phyloP scores from a whole-genome alignment of 768 basidiomycete genomes.

The Tylopilus sp. region DNA sequence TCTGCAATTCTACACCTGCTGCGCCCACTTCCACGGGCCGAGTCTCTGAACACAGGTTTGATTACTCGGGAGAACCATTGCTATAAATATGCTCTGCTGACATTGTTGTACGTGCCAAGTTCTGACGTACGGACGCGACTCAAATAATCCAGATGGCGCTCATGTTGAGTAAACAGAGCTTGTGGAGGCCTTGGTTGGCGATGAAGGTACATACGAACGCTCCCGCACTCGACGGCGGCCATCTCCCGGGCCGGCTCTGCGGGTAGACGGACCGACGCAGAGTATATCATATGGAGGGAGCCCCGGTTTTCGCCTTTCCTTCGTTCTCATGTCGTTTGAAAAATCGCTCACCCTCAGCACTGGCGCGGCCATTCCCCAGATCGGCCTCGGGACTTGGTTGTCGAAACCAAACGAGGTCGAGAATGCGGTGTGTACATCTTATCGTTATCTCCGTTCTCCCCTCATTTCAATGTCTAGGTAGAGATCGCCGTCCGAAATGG shows the following conservation, averaged over 20 bases:
- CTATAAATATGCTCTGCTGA: neutral
- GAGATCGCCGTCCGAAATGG: constrained; percentile 71
- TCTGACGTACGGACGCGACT: neutral
- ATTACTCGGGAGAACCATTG: too few relatives aligned
- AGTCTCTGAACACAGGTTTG: neutral
- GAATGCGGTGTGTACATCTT: constrained; percentile 49
- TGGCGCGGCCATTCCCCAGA: constrained; percentile 61
- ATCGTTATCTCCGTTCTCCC: neutral
- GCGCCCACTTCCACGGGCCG: neutral
- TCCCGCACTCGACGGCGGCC: neutral
- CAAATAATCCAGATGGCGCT: too few relatives aligned
- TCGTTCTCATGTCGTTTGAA: constrained; percentile 38
- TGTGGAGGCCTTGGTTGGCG: too few relatives aligned
- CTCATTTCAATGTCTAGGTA: constrained; percentile 43
- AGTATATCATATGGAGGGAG: constrained; percentile 1
- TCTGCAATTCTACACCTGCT: neutral
- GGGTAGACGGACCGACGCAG: constrained; percentile 5
- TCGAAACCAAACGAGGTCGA: constrained; percentile 75
- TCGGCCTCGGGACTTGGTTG: constrained; percentile 83
- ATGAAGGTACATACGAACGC: too few relatives aligned
- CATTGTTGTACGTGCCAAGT: neutral
- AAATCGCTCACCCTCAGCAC: constrained; percentile 40
- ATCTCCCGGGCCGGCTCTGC: constrained; percentile 3
- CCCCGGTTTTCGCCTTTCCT: neutral
- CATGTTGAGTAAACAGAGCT: too few relatives aligned